A percentile compares a stretch with the other conserved stretches of the same genome.
phyloP scores from a whole-genome alignment of 768 basidiomycete genomes.

The Pulveroboletus frians region DNA sequence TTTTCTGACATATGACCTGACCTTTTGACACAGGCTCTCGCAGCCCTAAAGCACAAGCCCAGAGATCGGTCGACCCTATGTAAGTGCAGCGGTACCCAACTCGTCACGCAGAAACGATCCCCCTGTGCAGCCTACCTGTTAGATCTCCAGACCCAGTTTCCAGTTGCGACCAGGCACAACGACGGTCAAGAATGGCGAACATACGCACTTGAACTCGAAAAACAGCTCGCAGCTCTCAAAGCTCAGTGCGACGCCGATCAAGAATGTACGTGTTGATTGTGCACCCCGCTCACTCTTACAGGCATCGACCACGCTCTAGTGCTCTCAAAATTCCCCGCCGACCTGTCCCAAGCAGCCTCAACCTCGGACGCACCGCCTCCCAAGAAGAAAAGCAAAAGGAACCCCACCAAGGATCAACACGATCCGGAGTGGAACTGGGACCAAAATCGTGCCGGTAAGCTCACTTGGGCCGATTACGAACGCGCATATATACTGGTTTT shows the following conservation, averaged over 20 bases:
- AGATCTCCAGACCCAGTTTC: conserved; percentile 25
- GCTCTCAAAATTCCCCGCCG: conserved; percentile 15
- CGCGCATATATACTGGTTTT: conserved; percentile 1
- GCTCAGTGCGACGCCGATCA: conserved; percentile 21
- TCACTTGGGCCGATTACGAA: too few species aligned
- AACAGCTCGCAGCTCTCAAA: conserved; percentile 18
- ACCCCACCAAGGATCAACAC: conserved; percentile 10
- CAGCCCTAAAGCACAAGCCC: conserved; percentile 24
- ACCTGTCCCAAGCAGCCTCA: conserved; percentile 10
- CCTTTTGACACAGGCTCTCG: conserved; percentile 12
- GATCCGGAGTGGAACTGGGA: conserved; percentile 21
- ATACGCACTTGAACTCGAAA: conserved; percentile 30
- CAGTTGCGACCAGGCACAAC: conserved; percentile 3
- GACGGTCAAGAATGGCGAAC: conserved; percentile 17
- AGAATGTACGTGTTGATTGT: conserved; percentile 14
- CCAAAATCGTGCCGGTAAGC: conserved; percentile 15
- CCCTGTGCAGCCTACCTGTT: conserved; percentile 24
- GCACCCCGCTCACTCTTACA: neutral
- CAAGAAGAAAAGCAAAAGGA: conserved; percentile 27
- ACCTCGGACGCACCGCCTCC: conserved; percentile 18
- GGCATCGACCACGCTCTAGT: conserved; percentile 8
- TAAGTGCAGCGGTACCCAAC: neutral
- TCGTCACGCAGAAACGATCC: neutral
- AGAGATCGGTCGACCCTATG: conserved; percentile 21
- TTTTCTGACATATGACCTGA: neutral